Evolutionary conservation across 2,329 filamentous ascomycete genomes (phyloP).

Genomic region (Lachnellula arida): DNA sequence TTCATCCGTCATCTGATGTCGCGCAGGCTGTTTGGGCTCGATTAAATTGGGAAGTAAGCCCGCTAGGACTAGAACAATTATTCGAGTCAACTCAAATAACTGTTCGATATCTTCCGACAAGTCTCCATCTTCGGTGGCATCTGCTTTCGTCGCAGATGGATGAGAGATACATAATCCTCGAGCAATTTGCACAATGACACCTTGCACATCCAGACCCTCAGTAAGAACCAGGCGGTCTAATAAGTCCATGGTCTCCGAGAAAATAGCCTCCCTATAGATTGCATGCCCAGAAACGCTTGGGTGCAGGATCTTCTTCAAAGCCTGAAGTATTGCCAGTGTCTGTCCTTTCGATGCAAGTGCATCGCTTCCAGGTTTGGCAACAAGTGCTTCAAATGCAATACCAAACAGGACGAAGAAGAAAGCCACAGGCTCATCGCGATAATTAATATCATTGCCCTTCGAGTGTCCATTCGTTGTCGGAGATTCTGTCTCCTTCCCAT

Average conservation of each 20-base stretch:
- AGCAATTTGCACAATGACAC: conserved; percentile 90
- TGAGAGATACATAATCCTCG: conserved; percentile 86
- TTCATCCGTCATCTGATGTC: conserved; percentile 83
- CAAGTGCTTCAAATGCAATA: conserved; percentile 91
- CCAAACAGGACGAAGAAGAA: conserved; percentile 99
- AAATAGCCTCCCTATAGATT: conserved; percentile 93
- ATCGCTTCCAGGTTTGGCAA: conserved; percentile 66
- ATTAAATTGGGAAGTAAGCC: conserved; percentile 80
- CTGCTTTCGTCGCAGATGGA: conserved; percentile 72
- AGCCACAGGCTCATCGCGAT: conserved; percentile 92
- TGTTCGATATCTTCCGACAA: conserved; percentile 97
- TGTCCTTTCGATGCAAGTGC: conserved; percentile 70
- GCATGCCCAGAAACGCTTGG: conserved; percentile 94
- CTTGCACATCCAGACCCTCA: conserved; percentile 82
- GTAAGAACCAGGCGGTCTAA: conserved; percentile 90
- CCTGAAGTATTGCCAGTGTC: conserved; percentile 81
- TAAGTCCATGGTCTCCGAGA: conserved; percentile 94
- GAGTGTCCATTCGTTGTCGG: conserved; percentile 39
- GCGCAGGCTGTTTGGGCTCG: conserved; percentile 53
- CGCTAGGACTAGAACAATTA: conserved; percentile 89
- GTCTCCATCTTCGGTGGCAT: conserved; percentile 65
- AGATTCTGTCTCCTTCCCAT: conserved; percentile 65
- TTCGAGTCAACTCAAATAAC: conserved; percentile 91
- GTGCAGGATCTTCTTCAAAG: conserved; percentile 89
- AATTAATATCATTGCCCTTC: conserved; percentile 82